Conservation (phyloP, 2,329 filamentous ascomycete species). For the Epichloe elymi region DNA sequence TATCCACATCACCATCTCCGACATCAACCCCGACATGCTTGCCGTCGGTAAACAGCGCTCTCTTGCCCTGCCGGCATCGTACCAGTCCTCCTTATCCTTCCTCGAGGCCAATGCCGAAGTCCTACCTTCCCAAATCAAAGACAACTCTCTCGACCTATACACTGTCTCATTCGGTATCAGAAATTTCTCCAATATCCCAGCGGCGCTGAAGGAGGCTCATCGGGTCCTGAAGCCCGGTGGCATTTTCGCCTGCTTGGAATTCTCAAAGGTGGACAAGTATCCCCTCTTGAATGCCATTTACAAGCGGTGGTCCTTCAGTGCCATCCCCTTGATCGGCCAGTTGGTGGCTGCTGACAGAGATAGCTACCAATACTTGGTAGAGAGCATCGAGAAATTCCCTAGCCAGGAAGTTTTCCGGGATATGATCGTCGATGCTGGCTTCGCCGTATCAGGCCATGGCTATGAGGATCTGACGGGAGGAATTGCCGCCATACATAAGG, state of each 20-base stretch:
- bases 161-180: constrained; percentile 96
- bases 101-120: constrained; percentile 83
- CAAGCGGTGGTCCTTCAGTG: constrained; percentile 90
- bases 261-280: constrained; percentile 68
- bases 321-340: constrained; percentile 91
- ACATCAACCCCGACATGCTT: constrained; percentile 95
- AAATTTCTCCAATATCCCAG: constrained; percentile 88
- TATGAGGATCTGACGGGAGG: constrained; percentile 88
- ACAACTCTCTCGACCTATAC: constrained; percentile 77
- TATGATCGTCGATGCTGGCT: constrained; percentile 77
- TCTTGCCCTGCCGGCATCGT: constrained; percentile 37
- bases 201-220: constrained; percentile 69
- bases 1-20: constrained; percentile 78
- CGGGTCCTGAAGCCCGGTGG: constrained; percentile 88
- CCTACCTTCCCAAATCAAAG: constrained; percentile 48
- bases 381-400: constrained; percentile 92
- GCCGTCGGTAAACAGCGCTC: constrained; percentile 74
- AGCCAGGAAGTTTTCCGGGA: constrained; percentile 69
- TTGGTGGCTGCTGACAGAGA: constrained; percentile 86
- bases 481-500: constrained; percentile 92
- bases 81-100: constrained; percentile 53
- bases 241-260: constrained; percentile 93
- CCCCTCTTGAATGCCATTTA: constrained; percentile 73
- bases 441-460: constrained; percentile 66
- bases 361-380: constrained; percentile 96